These are phyloP conservation scores for Geosmithia morbida DNA, from an alignment of 2,329 filamentous ascomycete species.

Conservation along the genomic window DNA sequence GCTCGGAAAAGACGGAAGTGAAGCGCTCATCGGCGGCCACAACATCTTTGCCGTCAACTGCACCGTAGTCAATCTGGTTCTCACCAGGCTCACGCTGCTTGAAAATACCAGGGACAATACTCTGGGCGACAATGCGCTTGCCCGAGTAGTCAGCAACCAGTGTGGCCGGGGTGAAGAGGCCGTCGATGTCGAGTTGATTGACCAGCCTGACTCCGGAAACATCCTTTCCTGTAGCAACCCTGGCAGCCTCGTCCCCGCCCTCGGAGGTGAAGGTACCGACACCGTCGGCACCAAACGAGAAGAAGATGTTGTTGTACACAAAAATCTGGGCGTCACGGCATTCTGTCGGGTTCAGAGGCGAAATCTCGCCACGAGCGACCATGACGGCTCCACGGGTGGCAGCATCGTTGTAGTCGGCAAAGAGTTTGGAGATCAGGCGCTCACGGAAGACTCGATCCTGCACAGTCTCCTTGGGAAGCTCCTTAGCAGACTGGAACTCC, in stretches of 20 bases:
- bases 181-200: constrained; percentile 92
- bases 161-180: constrained; percentile 88
- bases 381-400: constrained; percentile 83
- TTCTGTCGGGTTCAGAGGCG: constrained; percentile 90
- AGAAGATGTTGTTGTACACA: constrained; percentile 99
- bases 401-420: constrained; percentile 94
- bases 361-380: constrained; percentile 83
- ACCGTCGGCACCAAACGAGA: constrained; percentile 94
- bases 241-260: constrained; percentile 89
- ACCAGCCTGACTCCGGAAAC: constrained; percentile 87
- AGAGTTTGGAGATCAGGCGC: constrained; percentile 84
- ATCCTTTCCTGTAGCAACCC: constrained; percentile 93
- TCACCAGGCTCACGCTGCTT: constrained; percentile 95
- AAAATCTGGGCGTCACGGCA: constrained; percentile 90
- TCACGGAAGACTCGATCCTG: constrained; percentile 95
- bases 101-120: constrained; percentile 97
- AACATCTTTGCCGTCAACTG: constrained; percentile 91
- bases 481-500: constrained; percentile 92
- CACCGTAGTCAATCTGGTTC: constrained; percentile 97
- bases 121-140: constrained; percentile 93
- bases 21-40: constrained; percentile 87
- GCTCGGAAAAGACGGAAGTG: constrained; percentile 67
- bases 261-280: constrained; percentile 95
- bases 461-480: constrained; percentile 83
- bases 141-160: constrained; percentile 95